Evolutionary conservation across 2,329 filamentous ascomycete species (phyloP).

Genomic region (Colletotrichum caudatum): DNA sequence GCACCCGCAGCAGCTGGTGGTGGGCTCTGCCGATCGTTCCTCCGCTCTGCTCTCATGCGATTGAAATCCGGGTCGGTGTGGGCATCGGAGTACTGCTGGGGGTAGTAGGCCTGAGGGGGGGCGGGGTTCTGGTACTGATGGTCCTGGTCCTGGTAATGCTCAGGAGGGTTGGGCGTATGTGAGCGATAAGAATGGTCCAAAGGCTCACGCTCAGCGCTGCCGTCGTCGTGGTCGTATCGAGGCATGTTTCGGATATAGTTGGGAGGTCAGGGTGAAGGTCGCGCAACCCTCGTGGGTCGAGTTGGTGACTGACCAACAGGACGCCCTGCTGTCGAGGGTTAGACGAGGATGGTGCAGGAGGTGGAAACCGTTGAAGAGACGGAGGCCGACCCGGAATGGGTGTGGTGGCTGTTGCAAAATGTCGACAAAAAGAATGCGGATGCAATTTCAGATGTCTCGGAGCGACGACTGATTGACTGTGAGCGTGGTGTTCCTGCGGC

Average conservation of each 20-base stretch:
- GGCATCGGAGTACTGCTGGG: constrained; percentile 43
- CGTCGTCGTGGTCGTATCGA: constrained; percentile 42
- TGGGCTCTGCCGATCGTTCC: constrained; percentile 47
- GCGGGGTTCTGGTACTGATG: constrained; percentile 26
- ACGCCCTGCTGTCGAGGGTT: constrained; percentile 3
- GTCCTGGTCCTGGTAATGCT: constrained; percentile 40
- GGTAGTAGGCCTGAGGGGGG: constrained; percentile 31
- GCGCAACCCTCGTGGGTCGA: constrained; percentile 32
- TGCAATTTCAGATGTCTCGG: constrained; percentile 36
- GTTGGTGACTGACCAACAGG: constrained; percentile 18
- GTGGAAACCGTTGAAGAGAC: constrained; percentile 15
- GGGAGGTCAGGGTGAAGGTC: constrained; percentile 7
- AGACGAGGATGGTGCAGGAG: constrained; percentile 3
- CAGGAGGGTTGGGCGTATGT: constrained; percentile 31
- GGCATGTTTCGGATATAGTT: constrained; percentile 43
- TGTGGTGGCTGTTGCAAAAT: constrained; percentile 17
- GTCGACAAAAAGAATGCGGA: constrained; percentile 22
- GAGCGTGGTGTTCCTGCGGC: constrained; percentile 23
- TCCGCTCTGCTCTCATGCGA: constrained; percentile 51
- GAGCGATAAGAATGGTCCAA: constrained; percentile 41
- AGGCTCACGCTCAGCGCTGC: constrained; percentile 41
- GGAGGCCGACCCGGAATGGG: not conserved
- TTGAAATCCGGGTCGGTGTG: constrained; percentile 55
- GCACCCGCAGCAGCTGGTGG: constrained; percentile 44
- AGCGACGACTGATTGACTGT: constrained; percentile 31